Evolutionary conservation across 257 asterid species (phyloP), one percentile per base, ranked within the genome.

Genomic region (Capsicum chinense): DNA sequence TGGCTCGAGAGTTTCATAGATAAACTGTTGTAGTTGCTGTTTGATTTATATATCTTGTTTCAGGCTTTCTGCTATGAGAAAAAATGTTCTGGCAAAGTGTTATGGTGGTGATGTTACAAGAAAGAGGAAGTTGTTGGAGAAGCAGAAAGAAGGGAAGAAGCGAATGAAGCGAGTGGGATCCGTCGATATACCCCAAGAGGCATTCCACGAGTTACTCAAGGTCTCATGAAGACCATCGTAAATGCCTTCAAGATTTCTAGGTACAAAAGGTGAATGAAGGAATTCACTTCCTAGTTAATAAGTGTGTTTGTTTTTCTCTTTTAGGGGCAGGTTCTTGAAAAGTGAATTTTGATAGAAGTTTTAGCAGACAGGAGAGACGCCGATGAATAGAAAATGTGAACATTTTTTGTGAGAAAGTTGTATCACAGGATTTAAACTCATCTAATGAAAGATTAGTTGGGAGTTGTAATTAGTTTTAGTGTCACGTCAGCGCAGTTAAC

Each of bases 141-240:
- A 96, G 89, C 99, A 96, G 86, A 94, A 96, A 74, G 99, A 96
- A 91, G 99, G 99, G 84, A 96, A 96, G 93, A 96, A 93, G 92
- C 95, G 99, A 60, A 94, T 94, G 99, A 96, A 96, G 86, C 98
- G 98, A 56, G 95, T 96, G 54, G 99, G 99, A 68, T 94, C 98
- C 14, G 98, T 96, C 33, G 98, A 96, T 86, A 94, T 96, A 82
- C 99, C 99, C 5, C 99, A 94, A 89, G 99, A 96, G 87, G 99
- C 99, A 82, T 96, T 96, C 84, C 94, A 90, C 64, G 95, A 96
- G 88, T 88, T 96, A 71, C 89, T 96, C 83, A 96, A 94, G 89
- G 92, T 92, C 88, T 92, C 98, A 66, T 96, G 91, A 92, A 67
- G 76, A 26, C 64, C 1, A 54, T 76, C 64, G 14, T 76, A 52